Base-by-base conservation (phyloP, 768 basidiomycete genomes). In the Antrodiella citrinella region DNA sequence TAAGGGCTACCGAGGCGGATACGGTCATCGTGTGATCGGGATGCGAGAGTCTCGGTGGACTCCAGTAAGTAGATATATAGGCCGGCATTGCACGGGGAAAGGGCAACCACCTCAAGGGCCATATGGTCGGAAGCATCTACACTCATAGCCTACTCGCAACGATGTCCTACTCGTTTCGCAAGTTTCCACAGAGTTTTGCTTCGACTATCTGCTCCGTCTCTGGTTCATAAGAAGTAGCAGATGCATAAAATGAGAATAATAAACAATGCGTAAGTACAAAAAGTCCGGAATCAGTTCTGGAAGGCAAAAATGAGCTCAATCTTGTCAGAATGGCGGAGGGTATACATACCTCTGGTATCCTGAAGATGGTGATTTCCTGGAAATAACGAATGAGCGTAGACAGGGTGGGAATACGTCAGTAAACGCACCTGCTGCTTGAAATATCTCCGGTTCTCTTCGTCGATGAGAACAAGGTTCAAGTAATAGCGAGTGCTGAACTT, bases 401-500 rank as follows among this genome's bases (percentile, higher is more conserved):
- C 40, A 21, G 49, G 41, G 40, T 9, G 11, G 22, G 7, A 7
- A 26, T 2, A 59, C 70, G 25, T n/a, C 26, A 38, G 35, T 38
- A n/a, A n/a, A 38, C 35, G 19, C 39, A 83, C 88, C 81, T 94
- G 92, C 67, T 96, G 93, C 70, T 97, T 96, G 70, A 97, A 97
- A 69, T 96, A 97, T 56, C 95, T 76, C 60, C 95, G 76, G 68
- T 98, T 98, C 75, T 97, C 95, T 65, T 98, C 94, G 65, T 98
- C 96, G 48, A 98, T 91, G 49, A 98, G 78, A 3, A 99, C 96
- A 24, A 98, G 74, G 65, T 99, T 99, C 56, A 98, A 80, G 67
- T 98, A 98, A 68, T 98, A 99, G 51, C 96, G 76, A 38, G 88
- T 88, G 64, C 88, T 92, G 69, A 99, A 99, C 70, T 94, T 97